Evolutionary conservation across 2,329 filamentous ascomycete genomes (phyloP), one percentile per base, ranked within the genome.

Genomic region (Verticillium isaacii): DNA sequence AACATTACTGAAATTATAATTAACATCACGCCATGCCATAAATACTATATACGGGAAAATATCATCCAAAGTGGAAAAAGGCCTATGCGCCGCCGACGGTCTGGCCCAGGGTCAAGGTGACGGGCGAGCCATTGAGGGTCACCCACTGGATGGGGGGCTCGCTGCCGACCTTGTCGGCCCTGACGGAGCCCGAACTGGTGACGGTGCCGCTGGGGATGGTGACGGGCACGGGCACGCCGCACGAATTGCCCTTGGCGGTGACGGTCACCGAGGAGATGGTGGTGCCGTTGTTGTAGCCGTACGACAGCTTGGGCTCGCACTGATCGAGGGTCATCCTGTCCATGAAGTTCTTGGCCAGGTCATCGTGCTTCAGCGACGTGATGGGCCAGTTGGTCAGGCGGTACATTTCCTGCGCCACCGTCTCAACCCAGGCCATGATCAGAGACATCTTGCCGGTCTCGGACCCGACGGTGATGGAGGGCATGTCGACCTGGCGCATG

Each of bases 401-500:
- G 55, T 76, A 74, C 67, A 86, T 79, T 66, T 87, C 84, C 65
- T 81, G 76, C 2, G 81, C 76, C 23, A 84, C 70, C 1, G 75
- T 78, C 71, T 87, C 84, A n/a, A 82, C 77, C 84, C 85, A 87
- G 14, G 80, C 80, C 71, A 85, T 82, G 64, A 86, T 76, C 19
- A 87, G 77, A 2, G 83, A 84, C 61, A 80, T 75, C 64, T 80
- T 74, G 3, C 72, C 77, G 1, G 72, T 71, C 15, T 78, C 72
- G 17, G 78, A 76, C 61, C 84, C 84, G 57, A 86, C 74, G 9
- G 77, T 81, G 57, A 80, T 79, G 2, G 71, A 68, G 2, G 72
- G 71, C 59, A 80, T 77, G 60, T 83, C 84, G 3, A 74, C 73
- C 55, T 82, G 79, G 61, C 84, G 81, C 64, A 85, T 68, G 68